A percentile compares a stretch with the other conserved stretches of the same genome.
phyloP scores from a whole-genome alignment of 163 green algal genomes.

The Coccomyxa subellipsoidea region DNA sequence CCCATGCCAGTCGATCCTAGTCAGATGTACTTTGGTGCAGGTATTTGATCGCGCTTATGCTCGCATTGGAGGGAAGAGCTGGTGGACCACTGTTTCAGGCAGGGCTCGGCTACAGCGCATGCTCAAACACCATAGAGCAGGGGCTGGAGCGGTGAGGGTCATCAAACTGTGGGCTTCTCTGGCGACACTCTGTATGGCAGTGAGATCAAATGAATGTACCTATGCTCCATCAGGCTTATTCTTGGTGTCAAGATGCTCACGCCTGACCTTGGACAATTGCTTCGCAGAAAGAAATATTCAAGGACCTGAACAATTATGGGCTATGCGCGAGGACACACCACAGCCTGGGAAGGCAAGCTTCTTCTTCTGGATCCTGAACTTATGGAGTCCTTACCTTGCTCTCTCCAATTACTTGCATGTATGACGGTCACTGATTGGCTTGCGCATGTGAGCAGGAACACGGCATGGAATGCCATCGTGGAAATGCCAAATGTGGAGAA shows the following conservation, averaged over 20 bases:
- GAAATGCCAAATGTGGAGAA: constrained; percentile 30
- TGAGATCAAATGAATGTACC: too few species aligned
- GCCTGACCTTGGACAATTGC: not conserved
- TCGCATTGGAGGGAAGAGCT: constrained; percentile 41
- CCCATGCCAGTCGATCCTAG: too few species aligned
- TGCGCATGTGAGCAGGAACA: constrained; percentile 6
- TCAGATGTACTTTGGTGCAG: too few species aligned
- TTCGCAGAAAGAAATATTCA: constrained; percentile 33
- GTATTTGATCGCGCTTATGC: constrained; percentile 63
- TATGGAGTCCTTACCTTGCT: too few species aligned
- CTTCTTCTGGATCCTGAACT: not conserved
- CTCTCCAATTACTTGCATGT: too few species aligned
- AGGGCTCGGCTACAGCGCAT: constrained; percentile 50
- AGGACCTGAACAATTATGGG: constrained; percentile 62
- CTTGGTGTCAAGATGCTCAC: too few species aligned
- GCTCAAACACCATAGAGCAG: constrained; percentile 6
- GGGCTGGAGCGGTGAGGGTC: constrained; percentile 7
- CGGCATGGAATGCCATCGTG: constrained; percentile 28
- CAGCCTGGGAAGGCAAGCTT: not conserved
- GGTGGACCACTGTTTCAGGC: constrained; percentile 58
- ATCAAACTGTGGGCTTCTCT: too few species aligned
- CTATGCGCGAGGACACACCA: constrained; percentile 31
- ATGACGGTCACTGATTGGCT: too few species aligned
- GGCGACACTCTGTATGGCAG: too few species aligned
- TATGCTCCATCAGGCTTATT: too few species aligned